These are phyloP conservation scores for Leishmania amazonensis DNA, from an alignment of 208 protist genomes.

Conservation along the genomic window DNA sequence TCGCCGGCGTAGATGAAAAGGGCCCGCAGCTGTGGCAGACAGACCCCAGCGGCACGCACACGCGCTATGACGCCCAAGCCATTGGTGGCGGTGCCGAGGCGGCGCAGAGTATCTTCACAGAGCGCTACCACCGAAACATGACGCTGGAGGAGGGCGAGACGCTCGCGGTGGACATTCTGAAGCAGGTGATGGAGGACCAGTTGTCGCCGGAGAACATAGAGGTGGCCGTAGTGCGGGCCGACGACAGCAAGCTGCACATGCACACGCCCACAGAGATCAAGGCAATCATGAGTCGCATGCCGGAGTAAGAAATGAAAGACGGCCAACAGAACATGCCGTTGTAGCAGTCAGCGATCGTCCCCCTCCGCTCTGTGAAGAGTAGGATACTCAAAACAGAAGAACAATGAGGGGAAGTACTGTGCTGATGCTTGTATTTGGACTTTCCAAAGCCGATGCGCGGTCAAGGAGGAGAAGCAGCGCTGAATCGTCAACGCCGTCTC, in stretches of 20 bases:
- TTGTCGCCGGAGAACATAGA: conserved; percentile 97
- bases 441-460: background rate
- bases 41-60: conserved; percentile 98
- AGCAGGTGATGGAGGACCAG: conserved; percentile 99
- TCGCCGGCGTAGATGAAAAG: conserved; percentile 98
- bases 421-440: background rate
- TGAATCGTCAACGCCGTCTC: background rate
- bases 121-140: conserved; percentile 98
- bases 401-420: too few relatives aligned
- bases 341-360: background rate
- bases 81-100: conserved; percentile 99
- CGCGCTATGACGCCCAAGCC: conserved; percentile 97
- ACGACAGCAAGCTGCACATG: conserved; percentile 88
- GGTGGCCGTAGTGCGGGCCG: conserved; percentile 89
- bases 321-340: background rate
- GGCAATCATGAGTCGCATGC: conserved; percentile 83
- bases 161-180: conserved; percentile 96
- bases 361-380: background rate
- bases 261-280: conserved; percentile 91
- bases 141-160: conserved; percentile 96
- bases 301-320: conserved; percentile 23
- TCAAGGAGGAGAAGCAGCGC: background rate
- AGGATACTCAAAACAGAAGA: background rate
- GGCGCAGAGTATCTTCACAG: conserved; percentile 97
- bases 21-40: conserved; percentile 98